Evolutionary conservation across 345 rosid genomes (phyloP).

Genomic region (Streptanthus diversifolius): DNA sequence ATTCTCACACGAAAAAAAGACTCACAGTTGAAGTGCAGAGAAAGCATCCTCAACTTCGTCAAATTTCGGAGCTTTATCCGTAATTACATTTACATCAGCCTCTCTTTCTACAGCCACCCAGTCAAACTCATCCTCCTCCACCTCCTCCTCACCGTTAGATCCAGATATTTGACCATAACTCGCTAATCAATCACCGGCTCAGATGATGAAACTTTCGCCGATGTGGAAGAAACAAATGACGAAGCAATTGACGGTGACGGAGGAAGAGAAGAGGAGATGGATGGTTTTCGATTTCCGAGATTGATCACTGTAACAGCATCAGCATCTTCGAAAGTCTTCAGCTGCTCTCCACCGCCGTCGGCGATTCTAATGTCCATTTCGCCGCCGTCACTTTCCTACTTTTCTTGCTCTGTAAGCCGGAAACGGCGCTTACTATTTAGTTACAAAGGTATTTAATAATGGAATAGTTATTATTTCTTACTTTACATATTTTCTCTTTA

Average conservation of each 20-base stretch:
- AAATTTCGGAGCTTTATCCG: slow-evolving; percentile 54
- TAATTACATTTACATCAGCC: slow-evolving; percentile 39
- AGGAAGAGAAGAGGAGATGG: neutral
- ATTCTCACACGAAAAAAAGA: neutral
- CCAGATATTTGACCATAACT: slow-evolving; percentile 24
- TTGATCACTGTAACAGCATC: neutral
- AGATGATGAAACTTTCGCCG: slow-evolving; percentile 29
- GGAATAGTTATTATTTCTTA: neutral
- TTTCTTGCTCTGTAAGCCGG: slow-evolving; percentile 30
- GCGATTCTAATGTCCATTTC: slow-evolving; percentile 15
- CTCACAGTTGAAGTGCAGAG: slow-evolving; percentile 72
- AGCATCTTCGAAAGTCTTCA: neutral
- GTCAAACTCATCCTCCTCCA: slow-evolving; percentile 48
- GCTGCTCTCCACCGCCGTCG: neutral
- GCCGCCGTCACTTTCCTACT: slow-evolving; percentile 4
- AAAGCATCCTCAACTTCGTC: slow-evolving; percentile 75
- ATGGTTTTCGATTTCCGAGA: neutral
- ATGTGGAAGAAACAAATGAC: neutral
- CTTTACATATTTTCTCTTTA: neutral
- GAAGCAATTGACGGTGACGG: neutral
- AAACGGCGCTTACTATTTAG: neutral
- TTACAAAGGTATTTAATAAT: neutral
- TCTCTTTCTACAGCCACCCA: slow-evolving; percentile 58
- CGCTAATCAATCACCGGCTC: slow-evolving; percentile 30
- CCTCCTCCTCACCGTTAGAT: slow-evolving; percentile 7